Conservation (phyloP, 768 basidiomycete genomes). For the Pulveroboletus sp. region DNA sequence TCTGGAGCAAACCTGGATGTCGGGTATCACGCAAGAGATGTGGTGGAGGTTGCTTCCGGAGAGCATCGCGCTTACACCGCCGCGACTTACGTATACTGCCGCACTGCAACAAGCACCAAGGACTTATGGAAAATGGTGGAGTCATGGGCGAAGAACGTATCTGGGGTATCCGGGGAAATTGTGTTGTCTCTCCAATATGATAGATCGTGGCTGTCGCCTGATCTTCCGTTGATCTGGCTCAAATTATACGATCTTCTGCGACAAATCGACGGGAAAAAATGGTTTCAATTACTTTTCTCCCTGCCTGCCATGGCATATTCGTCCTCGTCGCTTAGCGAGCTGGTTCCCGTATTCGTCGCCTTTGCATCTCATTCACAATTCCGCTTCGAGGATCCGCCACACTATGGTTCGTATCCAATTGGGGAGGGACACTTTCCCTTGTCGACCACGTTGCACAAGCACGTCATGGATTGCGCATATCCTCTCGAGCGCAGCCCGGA, state of each 20-base stretch:
- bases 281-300: slow-evolving; percentile 25
- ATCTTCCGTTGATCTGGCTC: slow-evolving; percentile 22
- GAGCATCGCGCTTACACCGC: slow-evolving; percentile 9
- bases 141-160: background rate
- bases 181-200: slow-evolving; percentile 15
- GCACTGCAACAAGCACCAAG: background rate
- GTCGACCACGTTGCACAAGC: background rate
- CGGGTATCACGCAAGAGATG: slow-evolving; percentile 4
- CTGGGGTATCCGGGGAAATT: background rate
- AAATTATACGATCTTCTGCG: slow-evolving; percentile 25
- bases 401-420: background rate
- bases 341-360: slow-evolving; percentile 30
- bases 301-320: slow-evolving; percentile 29
- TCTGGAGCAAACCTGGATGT: background rate
- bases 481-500: slow-evolving; percentile 9
- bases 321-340: slow-evolving; percentile 5
- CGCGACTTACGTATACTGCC: slow-evolving; percentile 4
- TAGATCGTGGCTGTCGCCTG: slow-evolving; percentile 21
- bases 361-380: slow-evolving; percentile 21
- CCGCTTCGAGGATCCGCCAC: slow-evolving; percentile 9
- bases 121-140: slow-evolving; percentile 4
- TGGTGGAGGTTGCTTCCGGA: background rate
- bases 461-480: background rate
- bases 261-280: slow-evolving; percentile 1
- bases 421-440: slow-evolving; percentile 3